Evolutionary conservation across 2,329 filamentous ascomycete species (phyloP).

Genomic region (Trichophyton mentagrophytes): DNA sequence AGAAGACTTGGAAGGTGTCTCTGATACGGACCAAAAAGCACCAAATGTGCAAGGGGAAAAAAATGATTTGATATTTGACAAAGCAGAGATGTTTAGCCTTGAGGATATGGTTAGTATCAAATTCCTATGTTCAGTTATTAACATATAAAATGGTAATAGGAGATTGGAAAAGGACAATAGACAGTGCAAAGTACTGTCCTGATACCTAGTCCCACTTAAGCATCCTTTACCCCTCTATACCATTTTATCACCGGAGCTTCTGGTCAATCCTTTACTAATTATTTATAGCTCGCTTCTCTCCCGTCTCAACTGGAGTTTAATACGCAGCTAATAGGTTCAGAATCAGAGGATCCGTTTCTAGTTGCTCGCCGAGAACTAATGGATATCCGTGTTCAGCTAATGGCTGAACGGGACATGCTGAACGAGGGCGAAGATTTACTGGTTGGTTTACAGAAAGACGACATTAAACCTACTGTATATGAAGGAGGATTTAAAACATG

Average conservation of each 20-base stretch:
- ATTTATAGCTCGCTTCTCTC: slow-evolving; percentile 38
- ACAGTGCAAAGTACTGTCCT: not conserved
- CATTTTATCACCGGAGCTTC: no score
- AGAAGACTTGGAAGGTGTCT: slow-evolving; percentile 5
- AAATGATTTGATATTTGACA: not conserved
- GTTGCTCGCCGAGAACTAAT: slow-evolving; percentile 49
- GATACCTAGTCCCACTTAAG: no score
- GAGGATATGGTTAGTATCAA: slow-evolving; percentile 35
- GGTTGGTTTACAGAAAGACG: slow-evolving; percentile 40
- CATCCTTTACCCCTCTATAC: no score
- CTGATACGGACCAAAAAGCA: not conserved
- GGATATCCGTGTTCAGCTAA: slow-evolving; percentile 51
- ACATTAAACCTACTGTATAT: slow-evolving; percentile 49
- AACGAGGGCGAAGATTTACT: slow-evolving; percentile 34
- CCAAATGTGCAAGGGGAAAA: not conserved
- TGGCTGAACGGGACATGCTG: slow-evolving; percentile 42
- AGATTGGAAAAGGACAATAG: not conserved
- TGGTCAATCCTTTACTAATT: not conserved
- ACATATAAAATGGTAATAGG: no score
- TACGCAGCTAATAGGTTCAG: slow-evolving; percentile 31
- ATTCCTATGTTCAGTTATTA: not conserved
- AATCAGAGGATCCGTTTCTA: slow-evolving; percentile 11
- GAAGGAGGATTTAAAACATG: slow-evolving; percentile 58
- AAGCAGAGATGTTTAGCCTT: slow-evolving; percentile 31
- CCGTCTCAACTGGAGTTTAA: slow-evolving; percentile 50